Evolutionary conservation across 345 rosid species (phyloP), one percentile per base, ranked within the genome.

Genomic region (Boechera retrofracta): DNA sequence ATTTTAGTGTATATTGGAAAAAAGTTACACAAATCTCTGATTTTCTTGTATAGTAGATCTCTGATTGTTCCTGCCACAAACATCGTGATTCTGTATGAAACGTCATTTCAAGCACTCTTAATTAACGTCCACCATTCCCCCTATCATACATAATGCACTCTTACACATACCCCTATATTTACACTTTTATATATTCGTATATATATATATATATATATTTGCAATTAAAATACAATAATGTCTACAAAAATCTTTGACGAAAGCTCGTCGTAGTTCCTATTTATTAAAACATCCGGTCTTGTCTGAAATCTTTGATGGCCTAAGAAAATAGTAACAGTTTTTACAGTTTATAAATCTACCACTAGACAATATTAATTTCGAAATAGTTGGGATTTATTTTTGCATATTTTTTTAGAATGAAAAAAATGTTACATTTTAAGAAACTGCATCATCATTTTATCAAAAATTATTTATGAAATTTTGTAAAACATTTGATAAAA

Each of bases 91-190:
- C 73, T 78, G 81, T 78, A 84, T 67, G 88, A 86, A 64, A 80
- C 68, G 88, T 87, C 89, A 83, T 77, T 80, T 87, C 91, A 72
- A 82, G 81, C 63, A 69, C 72, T 75, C 66, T 76, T 67, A 56
- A 77, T 65, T 56, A 70, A 64, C 68, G 67, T 75, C 72, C 82
- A 80, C 68, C 65, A 72, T 78, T 72, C 68, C 68, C 71, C 47
- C 24, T 52, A 65, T 66, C 77, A 78, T 78, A 78, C 77, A 78
- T 78, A 78, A 72, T 78, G 68, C 81, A 72, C 63, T 78, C 77
- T 77, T 77, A 64, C 80, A 56, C 81, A 48, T 57, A 71, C 57
- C 45, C 75, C 58, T 71, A 55, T 57, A 69, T 69, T 68, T 61
- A 76, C 63, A 68, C 79, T 31, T 76, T 52, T 69, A 64, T 63